Conservation (phyloP, 768 basidiomycete genomes). For the Pholiota conissans region DNA sequence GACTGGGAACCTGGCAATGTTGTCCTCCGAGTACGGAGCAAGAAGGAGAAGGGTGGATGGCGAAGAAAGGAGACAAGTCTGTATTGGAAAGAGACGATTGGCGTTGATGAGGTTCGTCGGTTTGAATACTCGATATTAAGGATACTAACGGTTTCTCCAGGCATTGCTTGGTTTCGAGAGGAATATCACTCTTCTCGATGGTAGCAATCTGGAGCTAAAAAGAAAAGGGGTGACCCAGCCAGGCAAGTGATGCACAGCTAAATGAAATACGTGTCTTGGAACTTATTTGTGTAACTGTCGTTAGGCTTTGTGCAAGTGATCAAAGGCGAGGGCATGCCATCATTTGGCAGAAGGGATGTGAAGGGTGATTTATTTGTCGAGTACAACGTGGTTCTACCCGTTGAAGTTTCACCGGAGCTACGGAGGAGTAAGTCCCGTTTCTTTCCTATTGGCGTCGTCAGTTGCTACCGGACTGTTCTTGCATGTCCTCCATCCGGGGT, state of each 20-base stretch:
- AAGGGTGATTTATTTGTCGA: constrained; percentile 90
- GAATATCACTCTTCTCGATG: constrained; percentile 91
- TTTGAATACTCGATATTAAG: neutral
- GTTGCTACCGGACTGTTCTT: neutral
- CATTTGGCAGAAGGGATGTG: constrained; percentile 49
- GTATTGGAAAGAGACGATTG: constrained; percentile 91
- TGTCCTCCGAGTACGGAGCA: constrained; percentile 79
- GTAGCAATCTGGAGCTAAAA: constrained; percentile 68
- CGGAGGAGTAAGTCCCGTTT: constrained; percentile 65
- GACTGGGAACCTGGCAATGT: constrained; percentile 98
- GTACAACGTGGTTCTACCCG: constrained; percentile 89
- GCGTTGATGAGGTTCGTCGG: constrained; percentile 77
- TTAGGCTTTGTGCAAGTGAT: constrained; percentile 86
- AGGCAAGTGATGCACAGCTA: constrained; percentile 41
- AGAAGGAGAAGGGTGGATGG: constrained; percentile 78
- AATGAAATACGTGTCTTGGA: neutral
- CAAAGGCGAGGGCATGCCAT: constrained; percentile 88
- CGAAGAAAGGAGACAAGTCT: constrained; percentile 87
- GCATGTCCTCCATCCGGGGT: neutral
- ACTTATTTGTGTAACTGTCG: neutral
- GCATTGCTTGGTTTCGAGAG: constrained; percentile 96
- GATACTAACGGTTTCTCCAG: constrained; percentile 36
- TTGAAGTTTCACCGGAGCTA: constrained; percentile 63
- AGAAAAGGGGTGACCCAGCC: constrained; percentile 90
- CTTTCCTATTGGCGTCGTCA: neutral